These are phyloP conservation scores for Solanum piurae DNA, from an alignment of 257 asterid species.

Conservation along the genomic window DNA sequence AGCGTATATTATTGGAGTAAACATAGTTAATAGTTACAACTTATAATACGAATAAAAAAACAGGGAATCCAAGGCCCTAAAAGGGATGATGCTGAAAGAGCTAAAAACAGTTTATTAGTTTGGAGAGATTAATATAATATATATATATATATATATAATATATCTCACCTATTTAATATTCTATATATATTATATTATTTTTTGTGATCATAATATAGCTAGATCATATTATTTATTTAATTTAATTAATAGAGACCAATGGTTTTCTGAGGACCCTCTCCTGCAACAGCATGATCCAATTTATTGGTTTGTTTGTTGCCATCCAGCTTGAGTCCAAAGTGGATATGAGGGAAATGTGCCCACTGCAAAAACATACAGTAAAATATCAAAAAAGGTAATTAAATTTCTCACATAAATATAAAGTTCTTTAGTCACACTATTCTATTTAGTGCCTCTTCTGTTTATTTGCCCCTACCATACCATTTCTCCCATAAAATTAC, in stretches of 20 bases:
- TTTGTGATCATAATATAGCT: neutral
- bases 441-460: constrained; percentile 1
- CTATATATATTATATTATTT: neutral
- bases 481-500: neutral
- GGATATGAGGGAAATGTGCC: constrained; percentile 97
- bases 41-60: neutral
- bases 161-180: constrained; percentile 1
- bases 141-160: neutral
- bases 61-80: neutral
- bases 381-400: neutral
- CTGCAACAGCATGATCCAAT: constrained; percentile 59
- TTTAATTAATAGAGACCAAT: constrained; percentile 29
- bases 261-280: constrained; percentile 42
- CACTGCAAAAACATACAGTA: constrained; percentile 41
- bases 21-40: neutral
- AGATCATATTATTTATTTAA: neutral
- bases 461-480: neutral
- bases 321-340: constrained; percentile 73
- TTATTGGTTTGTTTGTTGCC: constrained; percentile 51
- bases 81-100: neutral
- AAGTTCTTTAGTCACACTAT: neutral
- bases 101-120: neutral
- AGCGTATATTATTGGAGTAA: neutral
- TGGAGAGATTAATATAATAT: neutral
- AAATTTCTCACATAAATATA: neutral